Conservation (phyloP, 768 basidiomycete genomes). For the Kwoniella sp. region DNA sequence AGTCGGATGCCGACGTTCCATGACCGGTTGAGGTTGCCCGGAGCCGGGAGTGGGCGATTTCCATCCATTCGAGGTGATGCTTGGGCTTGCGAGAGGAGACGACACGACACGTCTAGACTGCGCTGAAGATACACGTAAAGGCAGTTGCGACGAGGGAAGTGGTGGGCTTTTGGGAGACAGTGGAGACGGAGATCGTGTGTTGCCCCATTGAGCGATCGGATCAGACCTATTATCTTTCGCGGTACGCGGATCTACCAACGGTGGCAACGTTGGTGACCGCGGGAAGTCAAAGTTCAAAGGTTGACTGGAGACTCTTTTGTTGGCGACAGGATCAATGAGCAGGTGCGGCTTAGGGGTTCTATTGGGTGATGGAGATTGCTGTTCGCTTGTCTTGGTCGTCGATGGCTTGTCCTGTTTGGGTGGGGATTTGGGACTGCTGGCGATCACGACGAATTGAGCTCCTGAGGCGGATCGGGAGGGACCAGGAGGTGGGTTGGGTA, state of each 20-base stretch:
- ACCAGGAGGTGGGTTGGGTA: slow-evolving; percentile 27
- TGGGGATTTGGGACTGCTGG: slow-evolving; percentile 13
- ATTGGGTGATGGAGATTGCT: neutral
- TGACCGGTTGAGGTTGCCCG: neutral
- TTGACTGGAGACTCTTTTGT: slow-evolving; percentile 13
- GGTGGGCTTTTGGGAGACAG: neutral
- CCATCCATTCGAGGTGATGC: neutral
- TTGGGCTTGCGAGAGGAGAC: slow-evolving; percentile 23
- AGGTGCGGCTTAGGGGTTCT: neutral
- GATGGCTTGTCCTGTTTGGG: neutral
- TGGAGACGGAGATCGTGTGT: neutral
- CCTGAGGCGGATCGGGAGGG: neutral
- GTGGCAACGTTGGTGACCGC: slow-evolving; percentile 31
- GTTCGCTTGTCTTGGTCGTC: neutral
- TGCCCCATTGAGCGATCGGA: slow-evolving; percentile 21
- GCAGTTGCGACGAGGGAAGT: slow-evolving; percentile 18
- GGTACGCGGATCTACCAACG: slow-evolving; percentile 22
- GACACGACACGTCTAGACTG: slow-evolving; percentile 16
- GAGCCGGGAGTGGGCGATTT: neutral
- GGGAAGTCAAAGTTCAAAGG: slow-evolving; percentile 30
- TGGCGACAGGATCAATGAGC: neutral
- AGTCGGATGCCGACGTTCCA: neutral
- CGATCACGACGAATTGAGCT: slow-evolving; percentile 19
- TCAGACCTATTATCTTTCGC: neutral
- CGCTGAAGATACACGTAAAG: slow-evolving; percentile 19